Conservation (phyloP, 1,284 basidiomycete species). For the Lignosus rhinocerotis region DNA sequence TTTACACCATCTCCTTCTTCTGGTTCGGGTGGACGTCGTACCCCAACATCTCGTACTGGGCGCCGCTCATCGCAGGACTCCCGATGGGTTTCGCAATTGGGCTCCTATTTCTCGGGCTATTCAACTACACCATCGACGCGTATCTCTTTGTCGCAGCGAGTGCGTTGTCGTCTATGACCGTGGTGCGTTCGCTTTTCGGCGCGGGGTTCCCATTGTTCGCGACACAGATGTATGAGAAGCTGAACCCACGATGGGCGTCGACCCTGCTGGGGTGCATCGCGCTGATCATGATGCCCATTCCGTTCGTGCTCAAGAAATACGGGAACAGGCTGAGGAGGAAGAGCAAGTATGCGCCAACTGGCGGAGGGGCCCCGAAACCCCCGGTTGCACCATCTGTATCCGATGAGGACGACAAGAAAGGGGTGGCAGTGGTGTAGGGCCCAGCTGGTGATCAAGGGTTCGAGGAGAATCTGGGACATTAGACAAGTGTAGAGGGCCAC, state of each 20-base stretch:
- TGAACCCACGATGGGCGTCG: constrained; percentile 39
- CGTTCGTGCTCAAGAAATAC: constrained; percentile 34
- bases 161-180: constrained; percentile 39
- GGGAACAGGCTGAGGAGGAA: constrained; percentile 28
- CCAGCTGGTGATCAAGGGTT: not conserved
- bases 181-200: constrained; percentile 39
- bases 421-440: not conserved
- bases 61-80: constrained; percentile 32
- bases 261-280: constrained; percentile 36
- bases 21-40: constrained; percentile 48
- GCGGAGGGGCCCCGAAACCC: constrained; percentile 13
- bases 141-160: constrained; percentile 42
- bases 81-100: constrained; percentile 34
- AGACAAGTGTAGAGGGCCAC: too few species aligned
- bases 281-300: constrained; percentile 37
- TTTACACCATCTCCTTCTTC: constrained; percentile 46
- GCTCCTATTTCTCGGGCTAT: constrained; percentile 35
- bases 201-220: constrained; percentile 41
- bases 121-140: constrained; percentile 43
- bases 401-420: not conserved
- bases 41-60: constrained; percentile 35
- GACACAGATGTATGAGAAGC: constrained; percentile 37
- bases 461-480: too few species aligned
- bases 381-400: not conserved
- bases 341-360: constrained; percentile 34